A percentile compares a stretch with the other conserved stretches of the same genome.
These are phyloP conservation scores for Botrytis sinoallii DNA, from an alignment of 2,329 filamentous ascomycete genomes.

Conservation along the genomic window DNA sequence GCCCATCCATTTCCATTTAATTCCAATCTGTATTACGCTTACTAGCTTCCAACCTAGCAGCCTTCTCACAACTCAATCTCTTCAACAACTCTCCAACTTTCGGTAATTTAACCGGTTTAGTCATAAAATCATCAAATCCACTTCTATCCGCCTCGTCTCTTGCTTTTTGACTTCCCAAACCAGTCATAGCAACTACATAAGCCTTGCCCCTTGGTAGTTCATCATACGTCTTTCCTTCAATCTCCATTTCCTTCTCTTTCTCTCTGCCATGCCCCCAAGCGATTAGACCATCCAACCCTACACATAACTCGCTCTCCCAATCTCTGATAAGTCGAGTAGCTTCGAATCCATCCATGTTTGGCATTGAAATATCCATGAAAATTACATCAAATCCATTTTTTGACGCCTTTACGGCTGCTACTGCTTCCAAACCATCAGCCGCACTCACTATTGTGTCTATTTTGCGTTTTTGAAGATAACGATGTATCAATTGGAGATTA, in stretches of 20 bases:
- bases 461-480: constrained; percentile 33
- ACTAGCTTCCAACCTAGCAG: not conserved
- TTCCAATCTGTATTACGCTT: not conserved
- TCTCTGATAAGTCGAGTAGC: constrained; percentile 47
- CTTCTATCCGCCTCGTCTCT: constrained; percentile 48
- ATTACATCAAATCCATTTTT: constrained; percentile 42
- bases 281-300: not conserved
- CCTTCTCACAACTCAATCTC: constrained; percentile 24
- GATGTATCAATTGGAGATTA: constrained; percentile 39
- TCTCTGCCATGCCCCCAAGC: not conserved
- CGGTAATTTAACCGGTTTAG: constrained; percentile 45
- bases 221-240: not conserved
- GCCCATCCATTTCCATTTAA: not conserved
- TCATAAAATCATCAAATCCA: constrained; percentile 54
- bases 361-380: constrained; percentile 55
- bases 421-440: constrained; percentile 45
- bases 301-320: not conserved
- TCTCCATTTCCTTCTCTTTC: not conserved
- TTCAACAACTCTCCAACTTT: constrained; percentile 28
- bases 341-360: constrained; percentile 50
- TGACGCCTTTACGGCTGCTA: constrained; percentile 34
- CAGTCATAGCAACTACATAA: constrained; percentile 52
- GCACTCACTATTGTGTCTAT: constrained; percentile 39
- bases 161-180: constrained; percentile 47
- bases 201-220: constrained; percentile 26